Evolutionary conservation across 345 rosid genomes (phyloP).

Genomic region (Mangifera indica): DNA sequence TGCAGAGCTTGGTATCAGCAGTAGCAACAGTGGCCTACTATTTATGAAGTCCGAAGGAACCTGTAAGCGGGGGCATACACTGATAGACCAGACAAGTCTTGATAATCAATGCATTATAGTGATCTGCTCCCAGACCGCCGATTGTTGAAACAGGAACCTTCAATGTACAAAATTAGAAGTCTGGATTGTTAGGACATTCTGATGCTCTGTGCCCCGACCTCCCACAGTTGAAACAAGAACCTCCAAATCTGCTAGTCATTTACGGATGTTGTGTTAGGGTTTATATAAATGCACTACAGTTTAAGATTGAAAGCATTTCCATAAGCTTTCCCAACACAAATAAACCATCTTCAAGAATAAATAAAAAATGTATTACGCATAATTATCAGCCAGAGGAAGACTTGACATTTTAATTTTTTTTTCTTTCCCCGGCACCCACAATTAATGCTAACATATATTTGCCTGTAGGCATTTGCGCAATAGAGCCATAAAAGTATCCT

Average conservation of each 20-base stretch:
- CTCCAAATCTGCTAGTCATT: slow-evolving; percentile 65
- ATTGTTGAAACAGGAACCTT: slow-evolving; percentile 72
- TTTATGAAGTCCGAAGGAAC: background rate
- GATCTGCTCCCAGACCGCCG: slow-evolving; percentile 66
- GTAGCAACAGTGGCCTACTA: background rate
- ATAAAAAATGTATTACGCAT: background rate
- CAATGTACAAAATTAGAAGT: slow-evolving; percentile 43
- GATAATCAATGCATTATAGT: slow-evolving; percentile 59
- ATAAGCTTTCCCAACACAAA: too few species aligned
- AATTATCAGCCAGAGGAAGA: too few species aligned
- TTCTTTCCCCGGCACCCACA: too few species aligned
- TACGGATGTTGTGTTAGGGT: slow-evolving; percentile 1
- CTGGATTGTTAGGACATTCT: slow-evolving; percentile 66
- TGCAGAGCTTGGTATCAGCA: background rate
- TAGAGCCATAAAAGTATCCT: background rate
- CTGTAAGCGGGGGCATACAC: background rate
- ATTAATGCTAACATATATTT: background rate
- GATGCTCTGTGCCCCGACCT: slow-evolving; percentile 82
- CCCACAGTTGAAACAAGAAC: slow-evolving; percentile 82
- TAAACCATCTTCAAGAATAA: background rate
- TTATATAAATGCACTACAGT: background rate
- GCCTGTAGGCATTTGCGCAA: background rate
- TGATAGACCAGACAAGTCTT: slow-evolving; percentile 16
- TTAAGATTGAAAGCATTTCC: too few species aligned
- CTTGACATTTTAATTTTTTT: too few species aligned